phyloP scores from a whole-genome alignment of 1,139 yeast species.

The Hansenula lynferdii region DNA sequence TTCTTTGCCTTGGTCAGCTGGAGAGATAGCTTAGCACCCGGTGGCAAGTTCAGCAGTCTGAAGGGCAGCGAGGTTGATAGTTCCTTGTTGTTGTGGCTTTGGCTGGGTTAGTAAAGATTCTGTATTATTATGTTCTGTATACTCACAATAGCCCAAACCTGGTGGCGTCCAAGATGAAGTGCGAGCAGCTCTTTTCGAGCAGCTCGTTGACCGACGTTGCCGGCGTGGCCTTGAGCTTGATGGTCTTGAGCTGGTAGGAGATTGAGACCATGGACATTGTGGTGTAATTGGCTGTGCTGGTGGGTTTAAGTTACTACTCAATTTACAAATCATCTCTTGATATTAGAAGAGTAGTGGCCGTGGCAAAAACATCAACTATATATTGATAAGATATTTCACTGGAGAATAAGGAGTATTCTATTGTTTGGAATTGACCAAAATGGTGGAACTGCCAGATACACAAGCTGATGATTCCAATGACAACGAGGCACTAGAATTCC shows the following conservation, averaged over 20 bases:
- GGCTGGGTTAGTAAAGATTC: not conserved
- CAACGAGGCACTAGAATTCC: too few relatives aligned
- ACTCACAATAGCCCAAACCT: conserved; percentile 17
- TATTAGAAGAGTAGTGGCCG: too few relatives aligned
- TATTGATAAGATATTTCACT: too few relatives aligned
- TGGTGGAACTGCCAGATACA: too few relatives aligned
- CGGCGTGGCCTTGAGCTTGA: conserved; percentile 15
- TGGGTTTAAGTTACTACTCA: too few relatives aligned
- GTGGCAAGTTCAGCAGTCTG: conserved; percentile 28
- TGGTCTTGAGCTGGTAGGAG: conserved; percentile 10
- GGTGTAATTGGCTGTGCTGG: not conserved
- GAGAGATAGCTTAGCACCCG: conserved; percentile 27
- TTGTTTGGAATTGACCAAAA: too few relatives aligned
- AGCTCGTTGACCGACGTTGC: conserved; percentile 16
- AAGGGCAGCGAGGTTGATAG: conserved; percentile 26
- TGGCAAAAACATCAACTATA: too few relatives aligned
- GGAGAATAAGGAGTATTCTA: too few relatives aligned
- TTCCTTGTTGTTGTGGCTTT: conserved; percentile 22
- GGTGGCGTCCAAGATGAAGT: conserved; percentile 15
- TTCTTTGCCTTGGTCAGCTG: conserved; percentile 6
- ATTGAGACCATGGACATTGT: conserved; percentile 18
- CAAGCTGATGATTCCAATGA: too few relatives aligned
- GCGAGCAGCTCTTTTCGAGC: conserved; percentile 10
- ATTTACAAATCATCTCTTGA: too few relatives aligned
- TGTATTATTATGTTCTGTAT: too few relatives aligned